These are phyloP conservation scores for Metschnikowia picachoensis DNA, from an alignment of 805 yeast genomes.

Conservation along the genomic window DNA sequence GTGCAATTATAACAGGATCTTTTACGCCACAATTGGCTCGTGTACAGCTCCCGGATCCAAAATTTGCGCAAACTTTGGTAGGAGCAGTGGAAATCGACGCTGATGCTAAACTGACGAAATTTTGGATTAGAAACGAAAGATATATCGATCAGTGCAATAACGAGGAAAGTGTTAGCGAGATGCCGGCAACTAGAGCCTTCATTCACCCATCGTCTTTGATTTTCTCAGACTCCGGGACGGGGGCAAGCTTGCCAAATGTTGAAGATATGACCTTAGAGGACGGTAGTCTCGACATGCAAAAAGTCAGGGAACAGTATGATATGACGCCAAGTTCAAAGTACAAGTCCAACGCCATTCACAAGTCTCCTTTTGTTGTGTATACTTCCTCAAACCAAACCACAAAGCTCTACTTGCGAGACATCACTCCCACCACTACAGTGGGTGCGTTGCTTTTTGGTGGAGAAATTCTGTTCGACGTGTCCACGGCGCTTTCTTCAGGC, in stretches of 20 bases:
- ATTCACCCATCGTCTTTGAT: conserved; percentile 82
- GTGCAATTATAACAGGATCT: conserved; percentile 73
- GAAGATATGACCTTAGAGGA: conserved; percentile 35
- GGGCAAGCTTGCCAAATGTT: conserved; percentile 13
- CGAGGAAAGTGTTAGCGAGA: conserved; percentile 11
- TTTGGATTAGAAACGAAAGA: conserved; percentile 67
- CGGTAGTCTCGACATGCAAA: conserved; percentile 35
- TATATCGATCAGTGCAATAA: conserved; percentile 23
- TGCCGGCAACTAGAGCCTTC: conserved; percentile 70
- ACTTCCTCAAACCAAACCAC: conserved; percentile 57
- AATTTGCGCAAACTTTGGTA: conserved; percentile 59
- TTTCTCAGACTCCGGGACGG: conserved; percentile 44
- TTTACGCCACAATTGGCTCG: conserved; percentile 80
- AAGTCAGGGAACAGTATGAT: conserved; percentile 32
- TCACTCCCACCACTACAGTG: conserved; percentile 75
- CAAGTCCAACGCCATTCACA: conserved; percentile 30
- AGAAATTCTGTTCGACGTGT: conserved; percentile 54
- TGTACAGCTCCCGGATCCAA: conserved; percentile 78
- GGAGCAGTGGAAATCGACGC: conserved; percentile 88
- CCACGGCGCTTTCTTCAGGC: conserved; percentile 36
- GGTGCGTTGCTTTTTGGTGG: conserved; percentile 84
- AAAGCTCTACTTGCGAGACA: conserved; percentile 65
- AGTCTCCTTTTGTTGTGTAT: conserved; percentile 61
- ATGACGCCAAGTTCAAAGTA: conserved; percentile 35
- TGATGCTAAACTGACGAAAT: conserved; percentile 67